Evolutionary conservation across 257 asterid genomes (phyloP), one percentile per base, ranked within the genome.

Genomic region (Haberlea rhodopensis): DNA sequence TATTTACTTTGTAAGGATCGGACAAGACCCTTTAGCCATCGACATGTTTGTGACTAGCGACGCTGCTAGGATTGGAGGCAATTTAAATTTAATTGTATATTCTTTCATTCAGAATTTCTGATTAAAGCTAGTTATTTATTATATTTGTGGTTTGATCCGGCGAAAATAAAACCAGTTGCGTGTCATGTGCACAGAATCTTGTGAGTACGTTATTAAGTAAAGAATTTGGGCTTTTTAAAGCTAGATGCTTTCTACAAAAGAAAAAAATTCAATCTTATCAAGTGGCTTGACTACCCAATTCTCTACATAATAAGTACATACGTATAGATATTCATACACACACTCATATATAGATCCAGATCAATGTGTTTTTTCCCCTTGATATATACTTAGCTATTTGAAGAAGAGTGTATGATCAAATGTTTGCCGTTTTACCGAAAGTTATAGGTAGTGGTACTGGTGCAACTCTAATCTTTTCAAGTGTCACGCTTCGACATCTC

Each of bases 181-280:
- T 46, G 73, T 65, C 81, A 72, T 54, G 78, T 77, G 53, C 73
- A 64, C 16, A 57, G 75, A 76, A 68, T 72, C 69, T 71, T 71
- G n/a, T 71, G 56, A 27, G 63, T 69, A 68, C 16, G n/a, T 11
- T 37, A 29, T 37, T 65, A 37, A 57, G 16, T 34, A 28, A 22
- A 19, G 19, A 57, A 46, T 57, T 66, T 26, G 58, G 59, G 74
- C 72, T 32, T 53, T 51, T 51, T 72, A 72, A 79, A 75, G 81
- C 72, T 34, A 34, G 16, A 9, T 75, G 79, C 76, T 79, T 79
- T 72, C 59, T 37, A 46, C 63, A 76, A 75, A 75, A 75, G 74
- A 65, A 63, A 34, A 34, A 55, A 78, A 7, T 24, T 51, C 55
- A 51, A 55, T 66, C 73, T 69, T 68, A 71, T 71, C 75, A 29